Evolutionary conservation across 148 eudicot genomes (phyloP).

Genomic region (Polygonum maritimum): DNA sequence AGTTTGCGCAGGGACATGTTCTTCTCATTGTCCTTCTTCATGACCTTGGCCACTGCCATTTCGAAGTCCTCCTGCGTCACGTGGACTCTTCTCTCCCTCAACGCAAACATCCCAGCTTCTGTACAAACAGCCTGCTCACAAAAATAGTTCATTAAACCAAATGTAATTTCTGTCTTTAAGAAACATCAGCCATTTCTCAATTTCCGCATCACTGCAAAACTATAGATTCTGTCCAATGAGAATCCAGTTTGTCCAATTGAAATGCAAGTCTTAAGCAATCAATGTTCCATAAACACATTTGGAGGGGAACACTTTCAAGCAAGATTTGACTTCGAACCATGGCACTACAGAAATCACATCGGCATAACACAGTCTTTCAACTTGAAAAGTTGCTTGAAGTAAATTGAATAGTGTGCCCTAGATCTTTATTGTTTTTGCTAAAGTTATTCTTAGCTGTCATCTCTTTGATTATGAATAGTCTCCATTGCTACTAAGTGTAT

Average conservation of each 20-base stretch:
- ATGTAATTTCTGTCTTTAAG: background rate
- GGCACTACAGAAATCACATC: background rate
- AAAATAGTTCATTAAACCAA: background rate
- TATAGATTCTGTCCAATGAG: background rate
- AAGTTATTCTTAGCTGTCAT: background rate
- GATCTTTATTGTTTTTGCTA: background rate
- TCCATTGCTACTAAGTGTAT: background rate
- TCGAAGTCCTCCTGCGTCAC: slow-evolving; percentile 19
- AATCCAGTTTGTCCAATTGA: background rate
- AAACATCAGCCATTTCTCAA: too few relatives aligned
- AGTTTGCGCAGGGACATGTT: slow-evolving; percentile 12
- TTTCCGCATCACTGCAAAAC: background rate
- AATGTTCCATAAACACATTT: background rate
- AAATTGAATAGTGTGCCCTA: background rate
- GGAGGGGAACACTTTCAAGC: background rate
- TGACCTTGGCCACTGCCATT: slow-evolving; percentile 19
- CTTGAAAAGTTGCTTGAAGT: background rate
- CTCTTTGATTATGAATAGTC: background rate
- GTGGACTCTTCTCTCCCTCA: slow-evolving; percentile 20
- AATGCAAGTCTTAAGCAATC: background rate
- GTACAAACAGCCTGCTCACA: slow-evolving; percentile 16
- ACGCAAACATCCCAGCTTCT: slow-evolving; percentile 18
- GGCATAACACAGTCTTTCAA: background rate
- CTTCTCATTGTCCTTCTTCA: slow-evolving; percentile 17
- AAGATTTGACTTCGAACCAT: background rate